Percentiles rank a stretch among this genome's conserved stretches.
These are phyloP conservation scores for Garcia nutans DNA, from an alignment of 345 rosid genomes.

Conservation along the genomic window DNA sequence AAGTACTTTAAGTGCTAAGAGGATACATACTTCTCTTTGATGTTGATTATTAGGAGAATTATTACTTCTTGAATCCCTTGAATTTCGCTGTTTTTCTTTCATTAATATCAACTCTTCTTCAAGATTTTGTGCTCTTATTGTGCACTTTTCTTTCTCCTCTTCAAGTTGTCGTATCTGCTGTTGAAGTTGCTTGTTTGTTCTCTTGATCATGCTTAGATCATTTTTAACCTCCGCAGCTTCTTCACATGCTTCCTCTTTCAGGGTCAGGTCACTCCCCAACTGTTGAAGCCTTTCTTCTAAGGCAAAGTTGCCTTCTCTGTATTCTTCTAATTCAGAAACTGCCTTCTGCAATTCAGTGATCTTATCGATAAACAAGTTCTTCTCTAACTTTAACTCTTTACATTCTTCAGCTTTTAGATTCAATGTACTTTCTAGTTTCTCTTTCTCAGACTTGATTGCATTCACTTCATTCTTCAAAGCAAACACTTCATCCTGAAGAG, in stretches of 20 bases:
- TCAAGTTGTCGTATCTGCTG: slow-evolving; percentile 41
- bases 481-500: slow-evolving; percentile 33
- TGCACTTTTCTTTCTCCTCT: slow-evolving; percentile 38
- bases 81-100: slow-evolving; percentile 37
- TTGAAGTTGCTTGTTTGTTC: slow-evolving; percentile 41
- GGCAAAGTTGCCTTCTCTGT: slow-evolving; percentile 24
- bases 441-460: slow-evolving; percentile 32
- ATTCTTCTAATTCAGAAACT: slow-evolving; percentile 40
- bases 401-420: slow-evolving; percentile 30
- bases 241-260: slow-evolving; percentile 28
- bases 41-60: slow-evolving; percentile 13
- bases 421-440: slow-evolving; percentile 36
- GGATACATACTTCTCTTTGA: slow-evolving; percentile 31
- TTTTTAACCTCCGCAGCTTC: slow-evolving; percentile 37
- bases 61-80: slow-evolving; percentile 13
- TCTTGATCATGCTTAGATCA: slow-evolving; percentile 39
- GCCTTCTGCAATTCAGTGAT: slow-evolving; percentile 34
- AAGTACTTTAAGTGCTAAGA: too few relatives aligned
- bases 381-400: slow-evolving; percentile 40
- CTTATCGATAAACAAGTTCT: slow-evolving; percentile 27
- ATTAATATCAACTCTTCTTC: slow-evolving; percentile 40
- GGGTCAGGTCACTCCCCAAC: slow-evolving; percentile 31
- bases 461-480: slow-evolving; percentile 36
- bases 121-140: slow-evolving; percentile 32
- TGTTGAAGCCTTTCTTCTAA: slow-evolving; percentile 42